Evolutionary conservation across 345 rosid species (phyloP), one percentile per base, ranked within the genome.

Genomic region (Gossypium longicalyx): DNA sequence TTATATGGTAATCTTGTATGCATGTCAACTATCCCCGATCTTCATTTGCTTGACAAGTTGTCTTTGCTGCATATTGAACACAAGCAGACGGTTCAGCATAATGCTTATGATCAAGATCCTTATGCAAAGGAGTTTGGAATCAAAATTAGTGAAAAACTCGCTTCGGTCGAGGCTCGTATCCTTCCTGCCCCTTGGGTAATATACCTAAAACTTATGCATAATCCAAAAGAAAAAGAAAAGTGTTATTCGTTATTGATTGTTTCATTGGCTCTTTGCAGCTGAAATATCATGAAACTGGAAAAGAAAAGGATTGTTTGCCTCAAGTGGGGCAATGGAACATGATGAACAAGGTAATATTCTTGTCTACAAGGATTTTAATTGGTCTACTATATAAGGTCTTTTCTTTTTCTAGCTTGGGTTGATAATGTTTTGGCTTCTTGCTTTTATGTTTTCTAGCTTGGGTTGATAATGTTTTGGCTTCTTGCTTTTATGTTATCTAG

Each of bases 151-250:
- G 99, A 96, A 78, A 96, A 90, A 80, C 78, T 93, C 74, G 93
- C 99, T 56, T 89, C 97, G 59, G 98, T 96, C 16, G 99, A 96
- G 73, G 99, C 99, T 74, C 86, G 99, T 29, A 96, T 96, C 81
- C 98, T 96, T 64, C 99, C 99, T 77, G 95, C 99, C 7, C 98
- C 99, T n/a, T 93, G 99, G 99, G 99, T 96, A 91, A 84, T 60
- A 61, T 47, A 20, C 56, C 44, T 76, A 2, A 27, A 29, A 52
- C 9, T 9, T 45, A 23, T 51, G 23, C 57, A 54, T 23, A 68
- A 41, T 34, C 45, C 41, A 13, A 27, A 58, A 23, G 9, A 49
- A 12, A 29, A 49, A 29, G 20, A 3, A 8, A 51, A 25, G 12
- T 44, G 1, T 47, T 63, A 45, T 43, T 62, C 58, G 22, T 44